Conservation (phyloP, 2,329 filamentous ascomycete genomes). For the Fusarium sp. region DNA sequence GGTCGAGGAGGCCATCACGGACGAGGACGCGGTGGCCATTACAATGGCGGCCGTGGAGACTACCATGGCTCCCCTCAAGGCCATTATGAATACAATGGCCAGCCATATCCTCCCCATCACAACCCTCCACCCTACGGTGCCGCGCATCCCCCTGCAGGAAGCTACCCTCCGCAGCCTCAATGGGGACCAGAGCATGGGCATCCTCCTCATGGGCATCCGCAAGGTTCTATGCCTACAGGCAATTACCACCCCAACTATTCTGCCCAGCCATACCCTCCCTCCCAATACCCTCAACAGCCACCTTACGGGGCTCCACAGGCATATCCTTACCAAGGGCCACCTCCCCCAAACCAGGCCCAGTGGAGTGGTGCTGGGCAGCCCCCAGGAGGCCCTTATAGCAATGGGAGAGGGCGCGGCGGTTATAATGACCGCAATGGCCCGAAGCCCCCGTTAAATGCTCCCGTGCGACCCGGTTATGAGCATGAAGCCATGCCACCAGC, state of each 20-base stretch:
- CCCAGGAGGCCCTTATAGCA: slow-evolving; percentile 50
- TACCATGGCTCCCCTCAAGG: slow-evolving; percentile 51
- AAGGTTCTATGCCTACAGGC: slow-evolving; percentile 59
- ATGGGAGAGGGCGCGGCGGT: slow-evolving; percentile 53
- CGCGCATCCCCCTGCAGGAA: slow-evolving; percentile 49
- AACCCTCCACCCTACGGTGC: slow-evolving; percentile 44
- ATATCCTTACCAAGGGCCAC: slow-evolving; percentile 51
- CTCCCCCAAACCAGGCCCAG: slow-evolving; percentile 48
- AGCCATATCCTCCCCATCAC: slow-evolving; percentile 49
- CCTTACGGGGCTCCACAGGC: slow-evolving; percentile 54
- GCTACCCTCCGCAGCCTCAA: slow-evolving; percentile 53
- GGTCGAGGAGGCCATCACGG: slow-evolving; percentile 50
- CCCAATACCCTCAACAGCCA: slow-evolving; percentile 56
- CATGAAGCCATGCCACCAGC: slow-evolving; percentile 48
- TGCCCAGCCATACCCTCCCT: slow-evolving; percentile 60
- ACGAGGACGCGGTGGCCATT: slow-evolving; percentile 53
- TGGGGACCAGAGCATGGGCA: slow-evolving; percentile 53
- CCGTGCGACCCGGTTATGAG: slow-evolving; percentile 49
- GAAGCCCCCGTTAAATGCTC: slow-evolving; percentile 46
- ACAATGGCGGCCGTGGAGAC: slow-evolving; percentile 51
- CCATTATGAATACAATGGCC: slow-evolving; percentile 56
- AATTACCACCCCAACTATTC: slow-evolving; percentile 70
- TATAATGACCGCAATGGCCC: slow-evolving; percentile 57
- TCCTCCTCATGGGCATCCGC: slow-evolving; percentile 56
- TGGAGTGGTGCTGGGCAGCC: slow-evolving; percentile 49